Evolutionary conservation across 495 filamentous ascomycete species (phyloP), one percentile per base, ranked within the genome.

Genomic region (Penicillium ochrochloron): DNA sequence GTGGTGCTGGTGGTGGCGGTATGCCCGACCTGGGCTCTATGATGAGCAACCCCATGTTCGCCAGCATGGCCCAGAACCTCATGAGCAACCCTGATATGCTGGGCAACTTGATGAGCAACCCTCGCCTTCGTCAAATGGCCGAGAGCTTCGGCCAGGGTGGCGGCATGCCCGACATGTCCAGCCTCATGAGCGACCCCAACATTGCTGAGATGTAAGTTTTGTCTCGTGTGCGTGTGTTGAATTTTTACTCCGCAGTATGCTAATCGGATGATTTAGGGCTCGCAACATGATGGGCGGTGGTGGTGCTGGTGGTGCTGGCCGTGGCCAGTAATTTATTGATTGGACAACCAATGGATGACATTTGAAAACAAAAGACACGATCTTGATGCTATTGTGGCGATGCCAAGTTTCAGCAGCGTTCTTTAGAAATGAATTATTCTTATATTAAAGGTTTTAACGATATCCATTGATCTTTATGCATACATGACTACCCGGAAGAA

Each of bases 21-120:
- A 92, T 94, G 90, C 93, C 93, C 5, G 94, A 97, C 77, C 73
- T 99, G 39, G 76, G 84, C 61, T 83, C 81, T 59, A 86, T 99
- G 72, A 97, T 99, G 95, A 92, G 78, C 78, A 98, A 99, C 82
- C 95, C 95, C 46, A 97, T 98, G 95, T 94, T 99, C 75, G 82
- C 92, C 46, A 89, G 82, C 80, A 97, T 97, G 92, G 95, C 95
- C 27, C 92, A 97, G 83, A 97, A 92, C 73, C 75, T 99, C 46
- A 97, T 97, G 94, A 90, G 86, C 75, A 97, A 99, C 77, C 95
- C 95, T 14, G 89, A 96, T 7, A 86, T 90, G 84, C 86, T 99
- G 83, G 84, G 84, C 73, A 92, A 92, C 70, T 74, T 98, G 59
- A 96, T 98, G 93, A 93, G 83, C 82, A 97, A 98, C 79, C 94